Base-by-base conservation (phyloP, 768 basidiomycete genomes). In the Calvatia gigantea region DNA sequence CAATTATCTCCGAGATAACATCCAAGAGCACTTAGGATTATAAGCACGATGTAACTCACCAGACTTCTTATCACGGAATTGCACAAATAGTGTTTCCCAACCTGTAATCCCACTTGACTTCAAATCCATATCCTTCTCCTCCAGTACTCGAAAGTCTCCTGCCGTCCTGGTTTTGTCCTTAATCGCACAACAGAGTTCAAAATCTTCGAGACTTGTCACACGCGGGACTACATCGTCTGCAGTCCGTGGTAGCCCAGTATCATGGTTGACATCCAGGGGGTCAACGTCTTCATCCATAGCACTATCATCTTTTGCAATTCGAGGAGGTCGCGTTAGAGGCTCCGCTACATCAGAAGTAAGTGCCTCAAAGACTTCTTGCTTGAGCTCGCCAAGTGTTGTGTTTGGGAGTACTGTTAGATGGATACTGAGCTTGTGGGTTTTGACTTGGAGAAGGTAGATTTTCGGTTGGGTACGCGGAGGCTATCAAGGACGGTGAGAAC, bases 31-130 rank as follows among this genome's bases (percentile, higher is more conserved):
- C 48, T 51, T 51, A 48, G 60, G 42, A 29, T n/a, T n/a, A 33
- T 23, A 44, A 39, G 27, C 47, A 50, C 46, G 56, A 54, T 32
- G 23, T 31, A 58, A 75, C 82, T 75, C 68, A 90, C 89, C 85
- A 44, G 77, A 72, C 32, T 73, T 70, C 41, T 67, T 68, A 64
- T 86, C 79, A 60, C 75, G 80, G 60, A 90, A 90, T 63, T 83
- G 86, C 31, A 92, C 63, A 61, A 82, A 90, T 17, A 91, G 58
- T 12, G 69, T 70, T 37, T 90, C 89, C 85, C 88, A 92, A 51
- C 82, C 83, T 2, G 67, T 64, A 48, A 89, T 68, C 3, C 75
- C 70, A 49, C 75, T 77, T 39, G 82, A 82, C 41, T 82, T 74
- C 42, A 81, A 61, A 44, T 66, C 67, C 58, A 67, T 74, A 19